Conservation (phyloP, 305 asterid species). For the Fraxinus sp. region DNA sequence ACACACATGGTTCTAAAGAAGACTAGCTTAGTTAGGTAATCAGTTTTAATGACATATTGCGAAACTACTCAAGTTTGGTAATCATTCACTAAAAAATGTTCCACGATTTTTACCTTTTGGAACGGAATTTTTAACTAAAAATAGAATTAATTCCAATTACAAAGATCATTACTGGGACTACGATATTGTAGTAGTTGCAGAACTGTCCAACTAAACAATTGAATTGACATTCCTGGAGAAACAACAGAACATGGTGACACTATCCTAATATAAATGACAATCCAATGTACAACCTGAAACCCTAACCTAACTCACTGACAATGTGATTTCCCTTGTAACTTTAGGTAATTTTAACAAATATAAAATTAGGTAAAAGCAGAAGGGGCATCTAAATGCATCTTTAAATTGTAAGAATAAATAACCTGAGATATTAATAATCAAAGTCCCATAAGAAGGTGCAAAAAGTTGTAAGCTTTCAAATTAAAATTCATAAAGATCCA, state of each 20-base stretch:
- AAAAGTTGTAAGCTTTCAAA: background rate
- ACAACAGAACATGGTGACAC: background rate
- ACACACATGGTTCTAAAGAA: background rate
- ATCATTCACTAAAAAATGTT: background rate
- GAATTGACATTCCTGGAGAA: background rate
- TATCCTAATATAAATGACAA: background rate
- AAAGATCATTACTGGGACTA: background rate
- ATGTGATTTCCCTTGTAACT: background rate
- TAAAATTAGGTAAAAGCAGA: background rate
- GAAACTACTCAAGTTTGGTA: background rate
- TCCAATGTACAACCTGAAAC: background rate
- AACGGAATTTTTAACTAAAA: background rate
- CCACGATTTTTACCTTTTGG: background rate
- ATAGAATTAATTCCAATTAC: background rate
- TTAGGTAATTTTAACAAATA: background rate
- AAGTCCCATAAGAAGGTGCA: background rate
- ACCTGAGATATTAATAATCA: background rate
- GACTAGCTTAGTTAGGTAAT: background rate
- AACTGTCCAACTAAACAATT: background rate
- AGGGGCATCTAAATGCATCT: background rate
- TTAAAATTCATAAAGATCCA: background rate
- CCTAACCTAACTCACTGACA: background rate
- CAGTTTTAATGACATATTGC: background rate
- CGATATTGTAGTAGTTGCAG: background rate
- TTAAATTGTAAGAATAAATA: background rate